phyloP scores from a whole-genome alignment of 768 basidiomycete genomes.

The Hericium coralloides region DNA sequence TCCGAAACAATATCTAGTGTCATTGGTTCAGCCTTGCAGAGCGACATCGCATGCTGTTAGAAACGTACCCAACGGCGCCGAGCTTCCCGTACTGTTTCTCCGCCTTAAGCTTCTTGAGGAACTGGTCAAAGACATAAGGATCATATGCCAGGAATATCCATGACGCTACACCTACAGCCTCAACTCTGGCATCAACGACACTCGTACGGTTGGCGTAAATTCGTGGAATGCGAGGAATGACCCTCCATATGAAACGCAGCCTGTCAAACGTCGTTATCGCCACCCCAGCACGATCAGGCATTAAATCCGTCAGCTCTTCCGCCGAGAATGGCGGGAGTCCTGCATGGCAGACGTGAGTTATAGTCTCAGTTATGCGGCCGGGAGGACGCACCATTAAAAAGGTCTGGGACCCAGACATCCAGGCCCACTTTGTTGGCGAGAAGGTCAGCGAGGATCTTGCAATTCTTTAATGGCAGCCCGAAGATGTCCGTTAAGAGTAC shows the following conservation, averaged over 20 bases:
- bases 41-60: not conserved
- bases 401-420: conserved; percentile 58
- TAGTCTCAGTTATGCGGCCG: not conserved
- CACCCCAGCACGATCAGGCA: conserved; percentile 23
- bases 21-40: not conserved
- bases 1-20: conserved; percentile 30
- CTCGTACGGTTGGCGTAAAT: conserved; percentile 19
- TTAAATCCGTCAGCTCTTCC: conserved; percentile 20
- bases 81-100: conserved; percentile 32
- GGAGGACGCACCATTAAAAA: conserved; percentile 39
- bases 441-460: conserved; percentile 48
- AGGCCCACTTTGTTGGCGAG: conserved; percentile 38
- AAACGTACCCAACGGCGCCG: conserved; percentile 32
- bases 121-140: conserved; percentile 16
- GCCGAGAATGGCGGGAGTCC: conserved; percentile 23
- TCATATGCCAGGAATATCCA: not conserved
- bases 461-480: conserved; percentile 42
- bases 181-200: conserved; percentile 20
- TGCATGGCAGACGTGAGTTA: not conserved
- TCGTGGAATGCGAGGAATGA: conserved; percentile 16
- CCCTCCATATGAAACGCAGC: conserved; percentile 11
- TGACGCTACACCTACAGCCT: conserved; percentile 13
- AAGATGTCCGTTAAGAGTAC: conserved; percentile 50
- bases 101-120: conserved; percentile 27
- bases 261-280: conserved; percentile 12